phyloP scores from a whole-genome alignment of 2,329 filamentous ascomycete species.

The Colletotrichum plurivorum region DNA sequence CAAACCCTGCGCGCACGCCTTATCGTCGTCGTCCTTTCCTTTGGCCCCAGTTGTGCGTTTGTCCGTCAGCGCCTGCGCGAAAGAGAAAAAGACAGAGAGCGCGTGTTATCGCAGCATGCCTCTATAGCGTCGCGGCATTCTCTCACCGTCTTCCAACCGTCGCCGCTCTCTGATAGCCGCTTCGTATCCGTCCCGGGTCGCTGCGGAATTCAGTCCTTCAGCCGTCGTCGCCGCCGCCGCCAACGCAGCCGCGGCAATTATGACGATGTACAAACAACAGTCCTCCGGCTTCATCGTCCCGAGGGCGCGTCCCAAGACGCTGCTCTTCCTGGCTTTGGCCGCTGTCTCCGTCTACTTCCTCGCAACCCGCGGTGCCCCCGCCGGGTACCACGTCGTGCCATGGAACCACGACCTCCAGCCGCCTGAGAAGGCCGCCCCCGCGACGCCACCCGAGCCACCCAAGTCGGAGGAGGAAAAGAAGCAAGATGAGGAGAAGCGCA shows the following conservation, averaged over 20 bases:
- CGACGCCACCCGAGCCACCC: constrained; percentile 23
- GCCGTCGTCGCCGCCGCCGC: constrained; percentile 4
- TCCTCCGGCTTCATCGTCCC: constrained; percentile 44
- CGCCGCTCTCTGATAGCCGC: constrained; percentile 19
- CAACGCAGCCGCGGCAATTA: constrained; percentile 23
- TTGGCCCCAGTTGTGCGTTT: constrained; percentile 2
- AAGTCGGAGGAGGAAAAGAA: constrained; percentile 39
- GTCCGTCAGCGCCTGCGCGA: no score
- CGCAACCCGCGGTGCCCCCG: constrained; percentile 53
- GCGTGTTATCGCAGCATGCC: constrained; percentile 32
- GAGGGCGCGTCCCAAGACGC: constrained; percentile 57
- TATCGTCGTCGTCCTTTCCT: constrained; percentile 26
- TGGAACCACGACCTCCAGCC: constrained; percentile 41
- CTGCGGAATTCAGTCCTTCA: constrained; percentile 9
- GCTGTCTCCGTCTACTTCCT: constrained; percentile 60
- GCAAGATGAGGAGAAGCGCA: constrained; percentile 34
- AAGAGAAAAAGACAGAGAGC: no score
- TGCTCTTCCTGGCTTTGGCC: constrained; percentile 58
- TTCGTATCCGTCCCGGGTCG: not conserved
- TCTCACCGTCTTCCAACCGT: constrained; percentile 15
- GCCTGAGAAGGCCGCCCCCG: constrained; percentile 17
- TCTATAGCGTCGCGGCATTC: constrained; percentile 31
- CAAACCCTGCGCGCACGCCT: not conserved
- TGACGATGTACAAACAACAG: constrained; percentile 47
- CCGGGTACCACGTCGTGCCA: constrained; percentile 53